These are phyloP conservation scores for Platanthera guangdongensis DNA, from an alignment of 106 monocot species.

Conservation along the genomic window DNA sequence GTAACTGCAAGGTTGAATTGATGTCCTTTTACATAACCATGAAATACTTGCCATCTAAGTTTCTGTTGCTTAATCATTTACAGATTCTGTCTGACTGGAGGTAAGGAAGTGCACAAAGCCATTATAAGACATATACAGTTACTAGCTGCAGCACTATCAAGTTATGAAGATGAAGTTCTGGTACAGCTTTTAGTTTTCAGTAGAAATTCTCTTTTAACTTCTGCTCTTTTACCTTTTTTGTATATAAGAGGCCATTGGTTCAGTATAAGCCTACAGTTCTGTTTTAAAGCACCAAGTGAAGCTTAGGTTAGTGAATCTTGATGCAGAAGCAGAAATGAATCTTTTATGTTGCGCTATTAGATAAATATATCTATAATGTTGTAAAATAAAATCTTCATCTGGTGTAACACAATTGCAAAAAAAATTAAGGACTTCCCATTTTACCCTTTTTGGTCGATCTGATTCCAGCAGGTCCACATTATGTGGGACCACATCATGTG, in stretches of 20 bases:
- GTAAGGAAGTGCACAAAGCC: constrained; percentile 73
- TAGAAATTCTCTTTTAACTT: not conserved
- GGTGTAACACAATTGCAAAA: too few species aligned
- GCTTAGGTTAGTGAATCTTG: too few species aligned
- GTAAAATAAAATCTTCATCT: not conserved
- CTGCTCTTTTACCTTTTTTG: not conserved
- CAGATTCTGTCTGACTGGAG: constrained; percentile 76
- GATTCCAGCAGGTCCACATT: too few species aligned
- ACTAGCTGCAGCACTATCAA: constrained; percentile 63
- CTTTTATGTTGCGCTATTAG: not conserved
- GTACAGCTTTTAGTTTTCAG: constrained; percentile 28
- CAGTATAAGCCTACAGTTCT: too few species aligned
- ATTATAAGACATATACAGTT: constrained; percentile 67
- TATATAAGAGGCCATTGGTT: not conserved
- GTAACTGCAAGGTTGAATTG: too few species aligned
- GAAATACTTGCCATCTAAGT: constrained; percentile 1
- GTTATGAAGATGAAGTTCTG: constrained; percentile 90
- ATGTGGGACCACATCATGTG: too few species aligned
- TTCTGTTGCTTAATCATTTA: constrained; percentile 19
- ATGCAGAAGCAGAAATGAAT: not conserved
- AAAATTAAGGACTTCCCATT: too few species aligned
- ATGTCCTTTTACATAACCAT: too few species aligned
- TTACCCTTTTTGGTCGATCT: too few species aligned
- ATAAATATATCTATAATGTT: not conserved
- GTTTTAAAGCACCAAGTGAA: too few species aligned